phyloP scores from a whole-genome alignment of 495 filamentous ascomycete species.

The Hyaloscypha hepaticicola region DNA sequence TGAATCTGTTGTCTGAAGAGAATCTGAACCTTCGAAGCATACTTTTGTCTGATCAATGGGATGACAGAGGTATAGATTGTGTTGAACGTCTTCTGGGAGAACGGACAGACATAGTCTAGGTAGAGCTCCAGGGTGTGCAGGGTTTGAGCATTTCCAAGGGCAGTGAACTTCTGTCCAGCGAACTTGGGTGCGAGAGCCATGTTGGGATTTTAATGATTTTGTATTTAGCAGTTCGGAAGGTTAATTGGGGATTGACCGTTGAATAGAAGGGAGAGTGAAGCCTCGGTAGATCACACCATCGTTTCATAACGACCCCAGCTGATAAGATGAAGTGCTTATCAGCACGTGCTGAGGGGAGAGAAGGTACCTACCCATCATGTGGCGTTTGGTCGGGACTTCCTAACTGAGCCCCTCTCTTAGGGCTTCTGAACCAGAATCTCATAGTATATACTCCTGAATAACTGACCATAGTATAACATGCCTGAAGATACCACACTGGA shows the following conservation, averaged over 20 bases:
- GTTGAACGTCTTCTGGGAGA: slow-evolving; percentile 69
- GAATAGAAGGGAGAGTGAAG: not conserved
- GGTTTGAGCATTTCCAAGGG: slow-evolving; percentile 40
- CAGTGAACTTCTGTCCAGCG: slow-evolving; percentile 62
- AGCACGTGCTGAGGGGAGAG: not conserved
- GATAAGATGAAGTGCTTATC: not conserved
- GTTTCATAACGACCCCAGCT: not conserved
- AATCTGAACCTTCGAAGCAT: slow-evolving; percentile 54
- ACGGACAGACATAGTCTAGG: slow-evolving; percentile 86
- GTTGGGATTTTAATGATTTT: not conserved
- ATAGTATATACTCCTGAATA: too few species aligned
- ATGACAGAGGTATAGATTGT: slow-evolving; percentile 61
- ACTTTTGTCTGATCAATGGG: slow-evolving; percentile 52
- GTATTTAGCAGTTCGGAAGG: not conserved
- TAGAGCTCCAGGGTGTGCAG: slow-evolving; percentile 77
- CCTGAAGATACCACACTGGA: too few species aligned
- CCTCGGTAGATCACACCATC: not conserved
- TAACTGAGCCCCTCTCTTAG: too few species aligned
- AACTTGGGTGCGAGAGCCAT: slow-evolving; percentile 84
- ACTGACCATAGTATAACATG: too few species aligned
- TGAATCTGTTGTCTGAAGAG: slow-evolving; percentile 91
- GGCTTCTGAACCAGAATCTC: too few species aligned
- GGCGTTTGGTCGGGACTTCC: not conserved
- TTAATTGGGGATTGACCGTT: not conserved
- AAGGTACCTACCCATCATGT: not conserved